A percentile compares a stretch with the other conserved stretches of the same genome.
Evolutionary conservation across 306 rosid species (phyloP).

Genomic region (Cicer bijugum): DNA sequence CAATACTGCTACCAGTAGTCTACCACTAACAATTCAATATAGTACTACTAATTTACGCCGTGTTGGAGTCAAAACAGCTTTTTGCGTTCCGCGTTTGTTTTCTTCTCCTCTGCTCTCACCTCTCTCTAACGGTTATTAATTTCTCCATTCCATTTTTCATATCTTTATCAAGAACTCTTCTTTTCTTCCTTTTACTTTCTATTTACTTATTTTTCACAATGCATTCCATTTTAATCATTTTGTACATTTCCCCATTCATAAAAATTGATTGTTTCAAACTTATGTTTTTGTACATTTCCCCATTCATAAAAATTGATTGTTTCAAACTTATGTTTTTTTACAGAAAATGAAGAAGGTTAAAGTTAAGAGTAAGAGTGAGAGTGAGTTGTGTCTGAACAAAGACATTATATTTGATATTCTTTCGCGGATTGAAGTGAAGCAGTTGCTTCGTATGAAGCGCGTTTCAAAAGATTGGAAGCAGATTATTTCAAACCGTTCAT

Average conservation of each 20-base stretch:
- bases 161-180: too few species aligned
- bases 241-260: too few species aligned
- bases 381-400: constrained; percentile 6
- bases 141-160: too few species aligned
- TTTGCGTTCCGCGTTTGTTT: too few species aligned
- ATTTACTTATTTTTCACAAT: not conserved
- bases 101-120: too few species aligned
- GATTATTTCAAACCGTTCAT: constrained; percentile 51
- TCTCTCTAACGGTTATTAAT: too few species aligned
- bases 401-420: constrained; percentile 51
- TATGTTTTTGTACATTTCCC: not conserved
- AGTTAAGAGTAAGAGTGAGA: not conserved
- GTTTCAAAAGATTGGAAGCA: constrained; percentile 53
- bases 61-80: too few species aligned
- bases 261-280: not conserved
- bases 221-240: too few species aligned
- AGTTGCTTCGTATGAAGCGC: constrained; percentile 49
- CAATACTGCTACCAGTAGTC: not conserved
- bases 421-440: constrained; percentile 48
- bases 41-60: too few species aligned
- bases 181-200: too few species aligned
- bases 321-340: not conserved
- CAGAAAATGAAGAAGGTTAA: constrained; percentile 46
- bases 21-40: not conserved
- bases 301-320: too few species aligned